Percentiles rank a stretch among this genome's conserved stretches.
Evolutionary conservation across 768 basidiomycete species (phyloP).

Genomic region (Podaxis pistillaris): DNA sequence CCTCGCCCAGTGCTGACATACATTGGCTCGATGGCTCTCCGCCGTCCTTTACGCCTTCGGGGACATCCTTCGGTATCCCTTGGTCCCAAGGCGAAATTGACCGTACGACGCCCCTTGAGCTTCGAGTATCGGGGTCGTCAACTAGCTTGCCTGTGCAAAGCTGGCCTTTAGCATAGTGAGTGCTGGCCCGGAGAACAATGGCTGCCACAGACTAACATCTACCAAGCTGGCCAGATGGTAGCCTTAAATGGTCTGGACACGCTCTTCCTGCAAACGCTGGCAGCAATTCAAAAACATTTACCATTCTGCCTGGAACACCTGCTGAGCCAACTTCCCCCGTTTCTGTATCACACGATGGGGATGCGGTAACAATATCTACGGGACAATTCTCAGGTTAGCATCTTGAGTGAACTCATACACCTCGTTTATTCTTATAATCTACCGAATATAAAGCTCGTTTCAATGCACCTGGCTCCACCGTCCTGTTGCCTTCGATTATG

Average conservation of each 20-base stretch:
- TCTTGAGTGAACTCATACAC: background rate
- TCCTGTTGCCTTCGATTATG: conserved; percentile 29
- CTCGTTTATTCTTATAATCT: background rate
- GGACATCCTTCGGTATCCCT: conserved; percentile 35
- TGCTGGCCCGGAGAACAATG: background rate
- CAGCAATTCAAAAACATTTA: conserved; percentile 21
- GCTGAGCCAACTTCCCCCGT: conserved; percentile 31
- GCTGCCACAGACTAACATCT: background rate
- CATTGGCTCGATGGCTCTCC: conserved; percentile 33
- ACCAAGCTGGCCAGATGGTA: conserved; percentile 37
- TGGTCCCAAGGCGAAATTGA: conserved; percentile 37
- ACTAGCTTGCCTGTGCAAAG: conserved; percentile 21
- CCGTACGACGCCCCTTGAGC: conserved; percentile 30
- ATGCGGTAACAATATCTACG: conserved; percentile 29
- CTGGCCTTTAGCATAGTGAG: conserved; percentile 38
- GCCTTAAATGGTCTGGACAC: conserved; percentile 39
- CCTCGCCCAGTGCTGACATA: conserved; percentile 25
- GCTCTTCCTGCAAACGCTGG: conserved; percentile 29
- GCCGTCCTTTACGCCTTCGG: conserved; percentile 28
- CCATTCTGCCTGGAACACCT: conserved; percentile 30
- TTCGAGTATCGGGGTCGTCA: conserved; percentile 2
- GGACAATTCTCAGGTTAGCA: conserved; percentile 31
- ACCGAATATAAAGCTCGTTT: conserved; percentile 24
- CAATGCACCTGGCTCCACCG: conserved; percentile 28
- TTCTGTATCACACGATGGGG: conserved; percentile 24